Evolutionary conservation across 2,329 filamentous ascomycete species (phyloP).

Genomic region (Penicillium sumatraense): DNA sequence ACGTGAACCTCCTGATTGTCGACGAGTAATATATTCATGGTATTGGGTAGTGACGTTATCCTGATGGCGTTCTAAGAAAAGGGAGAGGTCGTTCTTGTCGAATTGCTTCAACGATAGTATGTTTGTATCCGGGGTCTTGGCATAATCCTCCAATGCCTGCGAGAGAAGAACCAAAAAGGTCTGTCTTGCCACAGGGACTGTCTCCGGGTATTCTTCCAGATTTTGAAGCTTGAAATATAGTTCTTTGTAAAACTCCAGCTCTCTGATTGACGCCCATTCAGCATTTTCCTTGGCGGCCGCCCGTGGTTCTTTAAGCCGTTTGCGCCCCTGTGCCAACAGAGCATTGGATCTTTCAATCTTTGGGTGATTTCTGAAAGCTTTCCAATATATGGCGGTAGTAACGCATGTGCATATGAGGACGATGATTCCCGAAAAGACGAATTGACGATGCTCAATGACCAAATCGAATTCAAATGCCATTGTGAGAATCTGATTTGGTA

Average conservation of each 20-base stretch:
- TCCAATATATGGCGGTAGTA: background rate
- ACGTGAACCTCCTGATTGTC: background rate
- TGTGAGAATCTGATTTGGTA: background rate
- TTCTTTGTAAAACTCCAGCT: slow-evolving; percentile 34
- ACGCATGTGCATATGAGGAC: background rate
- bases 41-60: background rate
- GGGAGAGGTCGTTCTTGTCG: background rate
- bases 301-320: background rate
- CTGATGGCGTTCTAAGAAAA: background rate
- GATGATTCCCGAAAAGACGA: background rate
- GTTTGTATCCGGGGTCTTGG: background rate
- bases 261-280: slow-evolving; percentile 4
- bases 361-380: background rate
- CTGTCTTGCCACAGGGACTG: background rate
- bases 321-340: background rate
- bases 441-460: background rate
- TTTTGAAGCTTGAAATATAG: slow-evolving; percentile 48
- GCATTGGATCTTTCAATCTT: background rate
- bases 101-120: background rate
- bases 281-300: background rate
- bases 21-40: background rate
- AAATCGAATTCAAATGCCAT: background rate
- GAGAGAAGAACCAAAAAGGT: background rate
- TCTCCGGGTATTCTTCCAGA: slow-evolving; percentile 38
- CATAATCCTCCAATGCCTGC: background rate